Conservation (phyloP, 2,329 filamentous ascomycete genomes). For the Stachybotrys elegans region DNA sequence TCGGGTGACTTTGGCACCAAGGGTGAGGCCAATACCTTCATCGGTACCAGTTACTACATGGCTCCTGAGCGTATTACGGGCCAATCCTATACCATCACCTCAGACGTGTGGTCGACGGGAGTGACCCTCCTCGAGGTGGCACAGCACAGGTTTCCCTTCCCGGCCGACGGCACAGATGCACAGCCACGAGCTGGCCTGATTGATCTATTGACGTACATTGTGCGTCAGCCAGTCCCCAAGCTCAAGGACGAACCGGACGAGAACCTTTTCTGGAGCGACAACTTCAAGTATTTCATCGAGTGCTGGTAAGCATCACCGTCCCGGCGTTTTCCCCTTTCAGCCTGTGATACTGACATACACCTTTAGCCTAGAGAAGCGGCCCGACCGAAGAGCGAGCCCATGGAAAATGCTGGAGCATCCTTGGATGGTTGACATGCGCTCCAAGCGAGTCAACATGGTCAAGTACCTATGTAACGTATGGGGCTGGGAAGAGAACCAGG, state of each 20-base stretch:
- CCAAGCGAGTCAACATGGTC: conserved; percentile 95
- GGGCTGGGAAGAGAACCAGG: conserved; percentile 75
- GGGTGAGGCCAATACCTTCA: conserved; percentile 97
- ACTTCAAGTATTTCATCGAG: conserved; percentile 99
- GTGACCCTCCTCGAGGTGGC: conserved; percentile 98
- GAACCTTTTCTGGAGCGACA: conserved; percentile 90
- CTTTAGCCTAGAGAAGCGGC: conserved; percentile 85
- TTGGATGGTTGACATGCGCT: conserved; percentile 96
- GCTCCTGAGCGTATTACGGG: conserved; percentile 96
- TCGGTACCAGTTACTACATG: conserved; percentile 99
- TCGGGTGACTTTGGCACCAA: conserved; percentile 98
- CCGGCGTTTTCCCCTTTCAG: background rate
- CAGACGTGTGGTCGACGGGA: conserved; percentile 95
- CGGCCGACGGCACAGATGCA: conserved; percentile 92
- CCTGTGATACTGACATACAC: conserved; percentile 15
- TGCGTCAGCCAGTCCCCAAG: conserved; percentile 89
- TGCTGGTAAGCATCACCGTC: conserved; percentile 73
- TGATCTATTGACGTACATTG: conserved; percentile 94
- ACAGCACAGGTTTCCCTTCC: conserved; percentile 97
- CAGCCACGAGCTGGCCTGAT: conserved; percentile 90
- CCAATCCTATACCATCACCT: conserved; percentile 96
- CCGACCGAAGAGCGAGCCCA: conserved; percentile 78
- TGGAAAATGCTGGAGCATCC: conserved; percentile 99
- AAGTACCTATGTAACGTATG: conserved; percentile 92
- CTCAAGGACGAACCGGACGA: conserved; percentile 91